Evolutionary conservation across 2,329 filamentous ascomycete genomes (phyloP), one percentile per base, ranked within the genome.

Genomic region (Pseudogymnoascus sp.): DNA sequence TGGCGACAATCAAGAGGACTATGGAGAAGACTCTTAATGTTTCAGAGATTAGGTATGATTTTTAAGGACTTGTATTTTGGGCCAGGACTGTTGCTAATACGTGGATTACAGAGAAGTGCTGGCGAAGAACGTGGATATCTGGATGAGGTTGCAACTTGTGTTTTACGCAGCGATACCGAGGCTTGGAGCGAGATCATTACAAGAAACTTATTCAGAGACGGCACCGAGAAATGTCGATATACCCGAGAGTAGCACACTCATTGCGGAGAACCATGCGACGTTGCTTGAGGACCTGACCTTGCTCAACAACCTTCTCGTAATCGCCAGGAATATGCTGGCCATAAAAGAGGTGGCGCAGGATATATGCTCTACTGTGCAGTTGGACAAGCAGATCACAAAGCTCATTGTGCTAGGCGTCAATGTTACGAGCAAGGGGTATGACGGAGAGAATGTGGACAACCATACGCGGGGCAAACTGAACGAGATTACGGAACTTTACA

Each of bases 291-390:
- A 87, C 62, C 72, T 87, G 61, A 80, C 82, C 60, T 81, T 84
- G 62, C 75, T 87, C 60, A 86, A 86, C 75, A 86, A 85, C 73
- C 75, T 87, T 62, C 83, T 87, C 81, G 83, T 86, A 64, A 85
- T 87, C 68, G 83, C 84, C 1, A 75, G 84, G 58, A 87, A 87
- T 65, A 75, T 87, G 63, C 76, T 87, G 24, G 84, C 86, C 31
- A 85, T 84, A 8, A 80, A 84, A 10, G 82, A 85, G 68, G 81
- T 86, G 3, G 83, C 84, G 1, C 84, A 87, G 69, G 84, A 87
- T 66, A 78, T 87, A 6, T 87, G 84, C 62, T 82, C 84, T 8
- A 82, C 83, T 6, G 82, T 86, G 13, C 79, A 82, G 60, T 86
- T 87, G 64, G 84, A 87, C 66, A 82, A 85, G 67, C 84, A 85